Base-by-base conservation (phyloP, 257 asterid species). In the Thymus mandschuricus region DNA sequence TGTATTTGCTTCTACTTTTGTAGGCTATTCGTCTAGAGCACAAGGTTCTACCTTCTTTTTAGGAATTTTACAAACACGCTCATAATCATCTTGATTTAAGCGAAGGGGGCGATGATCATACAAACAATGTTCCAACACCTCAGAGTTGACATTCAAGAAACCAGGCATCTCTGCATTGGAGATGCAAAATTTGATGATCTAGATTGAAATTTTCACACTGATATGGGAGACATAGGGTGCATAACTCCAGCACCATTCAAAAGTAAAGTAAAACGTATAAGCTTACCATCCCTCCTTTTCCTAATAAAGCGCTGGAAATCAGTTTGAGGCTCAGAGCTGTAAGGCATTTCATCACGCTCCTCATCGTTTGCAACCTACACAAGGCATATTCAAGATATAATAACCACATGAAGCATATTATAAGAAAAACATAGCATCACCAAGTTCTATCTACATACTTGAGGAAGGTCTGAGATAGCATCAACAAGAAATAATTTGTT, bases 381-480 rank as follows among this genome's bases (percentile, higher is more conserved):
- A 8, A 28, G 49, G 45, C 40, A 61, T 29, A 10, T 40, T 52
- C 6, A 75, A 46, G 13, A 50, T 0, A 64, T 33, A 27, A 58
- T 38, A 33, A 8, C 10, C 10, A 45, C 40, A 30, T 0, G 4
- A 66, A 34, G 30, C 15, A 21, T 31, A 12, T 4, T 30, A 58
- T 3, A 48, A 3, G 0, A 54, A 67, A 6, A 38, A 11, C 35
- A 49, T 11, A 30, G 0, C 29, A 45, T 2, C 27, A 8, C 38
- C 28, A n/a, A 80, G 44, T 46, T 40, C 4, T 40, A 64, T 40
- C 4, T 40, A 67, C 90, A 52, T 71, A 92, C 97, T 6, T 8
- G 68, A 30, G 98, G 98, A 15, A 90, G 96, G 79, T 90, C 97
- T 5, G 92, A 86, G 48, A 92, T 82, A 4, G 96, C 96, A 86